Percentiles rank a stretch among this genome's conserved stretches.
Evolutionary conservation across 176 grass and related monocot species (phyloP).

Genomic region (Miscanthus lutarioriparius): DNA sequence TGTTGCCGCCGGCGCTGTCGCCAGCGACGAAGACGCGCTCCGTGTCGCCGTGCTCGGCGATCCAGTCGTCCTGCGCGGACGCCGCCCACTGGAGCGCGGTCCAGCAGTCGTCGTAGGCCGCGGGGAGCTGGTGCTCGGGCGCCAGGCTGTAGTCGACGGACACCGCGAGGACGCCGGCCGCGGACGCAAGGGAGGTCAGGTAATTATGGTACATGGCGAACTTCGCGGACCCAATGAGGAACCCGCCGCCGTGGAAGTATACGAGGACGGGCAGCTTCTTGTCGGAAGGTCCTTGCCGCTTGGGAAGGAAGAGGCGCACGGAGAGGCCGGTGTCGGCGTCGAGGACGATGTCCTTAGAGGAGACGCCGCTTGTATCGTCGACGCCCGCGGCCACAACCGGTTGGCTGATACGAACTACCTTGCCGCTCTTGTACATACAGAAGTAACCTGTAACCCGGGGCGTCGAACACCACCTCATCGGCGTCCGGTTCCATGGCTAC

Average conservation of each 20-base stretch:
- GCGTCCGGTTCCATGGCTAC: not conserved
- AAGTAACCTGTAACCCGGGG: slow-evolving; percentile 19
- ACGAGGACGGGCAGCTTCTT: slow-evolving; percentile 53
- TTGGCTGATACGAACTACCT: not conserved
- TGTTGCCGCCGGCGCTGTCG: slow-evolving; percentile 70
- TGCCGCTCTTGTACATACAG: slow-evolving; percentile 44
- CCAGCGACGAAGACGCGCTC: slow-evolving; percentile 55
- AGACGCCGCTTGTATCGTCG: slow-evolving; percentile 47
- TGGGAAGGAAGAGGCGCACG: slow-evolving; percentile 60
- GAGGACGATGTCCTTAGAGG: slow-evolving; percentile 68
- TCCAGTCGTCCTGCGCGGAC: slow-evolving; percentile 45
- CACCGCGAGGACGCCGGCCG: slow-evolving; percentile 39
- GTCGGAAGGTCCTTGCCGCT: not conserved
- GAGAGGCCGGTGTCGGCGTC: slow-evolving; percentile 41
- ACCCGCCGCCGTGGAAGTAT: slow-evolving; percentile 53
- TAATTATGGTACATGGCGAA: slow-evolving; percentile 36
- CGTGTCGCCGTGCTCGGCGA: slow-evolving; percentile 47
- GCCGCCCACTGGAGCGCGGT: slow-evolving; percentile 49
- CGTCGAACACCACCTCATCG: slow-evolving; percentile 37
- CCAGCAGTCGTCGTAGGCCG: slow-evolving; percentile 54
- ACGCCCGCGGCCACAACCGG: slow-evolving; percentile 14
- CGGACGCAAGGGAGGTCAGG: slow-evolving; percentile 35
- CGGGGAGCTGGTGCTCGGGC: slow-evolving; percentile 59
- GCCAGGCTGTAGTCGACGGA: slow-evolving; percentile 55
- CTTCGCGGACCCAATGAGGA: slow-evolving; percentile 37